Evolutionary conservation across 169 alveolate genomes (phyloP).

Genomic region (Theileria annulata): DNA sequence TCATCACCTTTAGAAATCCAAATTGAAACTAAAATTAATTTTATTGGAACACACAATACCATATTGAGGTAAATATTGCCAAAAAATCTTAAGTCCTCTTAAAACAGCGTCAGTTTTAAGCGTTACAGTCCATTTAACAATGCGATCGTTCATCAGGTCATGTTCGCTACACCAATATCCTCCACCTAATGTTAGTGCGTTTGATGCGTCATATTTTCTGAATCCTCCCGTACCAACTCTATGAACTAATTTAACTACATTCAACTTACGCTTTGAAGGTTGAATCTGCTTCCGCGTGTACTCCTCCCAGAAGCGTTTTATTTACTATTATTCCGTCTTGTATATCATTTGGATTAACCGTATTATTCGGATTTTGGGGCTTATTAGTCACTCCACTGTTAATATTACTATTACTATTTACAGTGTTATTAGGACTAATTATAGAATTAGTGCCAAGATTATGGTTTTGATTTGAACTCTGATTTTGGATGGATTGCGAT

Average conservation of each 20-base stretch:
- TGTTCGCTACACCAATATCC: conserved; percentile 81
- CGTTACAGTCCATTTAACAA: conserved; percentile 69
- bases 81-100: conserved; percentile 45
- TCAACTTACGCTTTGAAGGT: conserved; percentile 51
- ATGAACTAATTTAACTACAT: background rate
- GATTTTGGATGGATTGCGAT: background rate
- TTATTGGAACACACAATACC: conserved; percentile 9
- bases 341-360: conserved; percentile 7
- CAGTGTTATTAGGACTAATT: no score
- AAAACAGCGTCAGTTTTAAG: conserved; percentile 67
- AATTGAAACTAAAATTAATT: conserved; percentile 52
- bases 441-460: no score
- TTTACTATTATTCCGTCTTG: conserved; percentile 12
- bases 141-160: conserved; percentile 64
- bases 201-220: conserved; percentile 76
- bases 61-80: conserved; percentile 57
- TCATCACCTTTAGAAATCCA: conserved; percentile 67
- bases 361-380: background rate
- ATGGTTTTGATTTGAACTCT: no score
- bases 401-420: background rate
- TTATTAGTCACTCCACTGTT: no score
- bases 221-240: conserved; percentile 71
- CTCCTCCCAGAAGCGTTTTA: conserved; percentile 49
- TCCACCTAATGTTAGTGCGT: conserved; percentile 75
- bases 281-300: conserved; percentile 57